Base-by-base conservation (phyloP, 176 grass and related monocot species). In the Cenchrus americanus region DNA sequence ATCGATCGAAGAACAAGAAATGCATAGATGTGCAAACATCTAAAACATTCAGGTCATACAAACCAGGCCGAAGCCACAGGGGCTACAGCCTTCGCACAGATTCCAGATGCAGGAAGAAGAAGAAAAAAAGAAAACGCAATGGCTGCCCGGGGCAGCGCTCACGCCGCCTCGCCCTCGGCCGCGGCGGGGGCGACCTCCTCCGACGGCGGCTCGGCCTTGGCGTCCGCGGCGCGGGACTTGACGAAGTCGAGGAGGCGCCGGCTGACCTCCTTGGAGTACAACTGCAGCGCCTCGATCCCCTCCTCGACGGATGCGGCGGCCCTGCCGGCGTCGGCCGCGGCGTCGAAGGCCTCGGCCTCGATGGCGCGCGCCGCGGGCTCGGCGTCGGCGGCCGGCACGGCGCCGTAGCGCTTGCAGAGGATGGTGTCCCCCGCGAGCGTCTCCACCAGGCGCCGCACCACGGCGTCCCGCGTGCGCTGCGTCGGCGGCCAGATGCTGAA, bases 401-500 rank as follows among this genome's bases (percentile, higher is more conserved):
- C 43, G 62, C 92, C 92, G 85, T 98, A 95, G 86, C 92, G 88
- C 82, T 93, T 95, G 86, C 90, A 91, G 71, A 98, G 79, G 71
- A 93, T 69, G 18, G 89, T 83, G 41, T 93, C 86, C 67, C 78
- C 75, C 32, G 87, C 73, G 63, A 98, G 91, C 15, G 84, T 93
- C 79, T 91, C 89, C 18, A 98, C 90, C 2, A 98, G 92, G 89
- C 92, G 92, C 21, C 70, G 76, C 78, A 95, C 75, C 71, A 98
- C 92, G 2, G 90, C 92, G n/a, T 93, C 90, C 23, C 95, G 95
- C 46, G 95, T 95, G 46, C 92, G 91, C 89, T 90, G 85, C 81
- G 92, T 89, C 54, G 95, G 95, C 70, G 95, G 95, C 92, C 95
- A 98, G 90, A 98, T 95, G 87, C 90, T 95, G 88, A 98, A 86